Conservation (phyloP, 2,329 filamentous ascomycete genomes). For the Alternaria angustiovoidea region DNA sequence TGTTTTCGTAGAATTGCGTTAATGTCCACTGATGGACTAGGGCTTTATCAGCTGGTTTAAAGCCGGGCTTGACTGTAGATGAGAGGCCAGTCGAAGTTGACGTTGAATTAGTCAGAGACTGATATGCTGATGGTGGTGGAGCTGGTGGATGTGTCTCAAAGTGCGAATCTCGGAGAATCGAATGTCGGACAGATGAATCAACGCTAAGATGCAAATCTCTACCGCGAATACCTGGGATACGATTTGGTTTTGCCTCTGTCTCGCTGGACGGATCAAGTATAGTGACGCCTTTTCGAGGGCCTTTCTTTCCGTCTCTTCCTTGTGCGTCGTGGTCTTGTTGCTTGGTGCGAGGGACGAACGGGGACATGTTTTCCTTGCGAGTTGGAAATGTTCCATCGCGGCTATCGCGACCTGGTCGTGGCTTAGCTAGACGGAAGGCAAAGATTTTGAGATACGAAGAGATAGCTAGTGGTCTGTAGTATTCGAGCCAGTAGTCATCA, state of each 20-base stretch:
- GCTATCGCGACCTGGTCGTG: conserved; percentile 82
- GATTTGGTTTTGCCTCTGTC: conserved; percentile 33
- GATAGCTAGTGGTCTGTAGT: conserved; percentile 86
- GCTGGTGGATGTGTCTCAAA: conserved; percentile 43
- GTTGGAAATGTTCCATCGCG: conserved; percentile 76
- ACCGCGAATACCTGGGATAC: conserved; percentile 28
- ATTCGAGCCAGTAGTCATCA: conserved; percentile 97
- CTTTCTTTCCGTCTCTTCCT: conserved; percentile 70
- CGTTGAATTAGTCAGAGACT: conserved; percentile 38
- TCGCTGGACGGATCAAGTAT: conserved; percentile 69
- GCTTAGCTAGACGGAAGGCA: conserved; percentile 82
- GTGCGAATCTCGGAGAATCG: conserved; percentile 53
- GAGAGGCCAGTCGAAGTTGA: conserved; percentile 40
- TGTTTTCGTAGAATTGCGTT: conserved; percentile 83
- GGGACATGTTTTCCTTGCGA: conserved; percentile 82
- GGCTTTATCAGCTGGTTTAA: conserved; percentile 74
- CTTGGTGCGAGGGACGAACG: conserved; percentile 76
- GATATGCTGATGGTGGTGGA: conserved; percentile 31
- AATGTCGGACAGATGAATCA: conserved; percentile 49
- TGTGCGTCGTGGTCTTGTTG: conserved; percentile 56
- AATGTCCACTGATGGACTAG: conserved; percentile 89
- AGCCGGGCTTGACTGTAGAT: conserved; percentile 35
- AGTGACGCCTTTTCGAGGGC: conserved; percentile 70
- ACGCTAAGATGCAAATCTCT: conserved; percentile 33
- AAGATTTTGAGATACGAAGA: conserved; percentile 94